phyloP scores from a whole-genome alignment of 352 stramenopile genomes.

The Globisporangium uncinulatum region DNA sequence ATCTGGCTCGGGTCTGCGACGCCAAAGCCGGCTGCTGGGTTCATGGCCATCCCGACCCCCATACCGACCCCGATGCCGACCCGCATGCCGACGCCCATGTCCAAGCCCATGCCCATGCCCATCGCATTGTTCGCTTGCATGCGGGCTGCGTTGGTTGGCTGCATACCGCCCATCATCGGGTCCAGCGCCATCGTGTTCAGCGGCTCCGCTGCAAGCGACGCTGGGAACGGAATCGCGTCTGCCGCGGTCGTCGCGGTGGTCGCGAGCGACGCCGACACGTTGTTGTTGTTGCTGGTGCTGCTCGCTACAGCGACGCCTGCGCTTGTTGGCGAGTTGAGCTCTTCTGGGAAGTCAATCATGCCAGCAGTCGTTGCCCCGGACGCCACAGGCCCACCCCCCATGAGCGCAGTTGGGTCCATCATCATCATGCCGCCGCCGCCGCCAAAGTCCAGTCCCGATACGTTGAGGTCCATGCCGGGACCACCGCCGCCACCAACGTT shows the following conservation, averaged over 20 bases:
- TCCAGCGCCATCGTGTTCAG: conserved; percentile 25
- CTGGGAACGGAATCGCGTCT: conserved; percentile 74
- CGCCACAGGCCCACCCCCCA: conserved; percentile 16
- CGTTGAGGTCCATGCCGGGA: conserved; percentile 32
- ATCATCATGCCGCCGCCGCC: conserved; percentile 50
- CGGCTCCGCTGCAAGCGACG: conserved; percentile 57
- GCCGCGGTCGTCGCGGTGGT: conserved; percentile 23
- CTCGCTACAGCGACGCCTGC: not conserved
- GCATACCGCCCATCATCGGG: conserved; percentile 15
- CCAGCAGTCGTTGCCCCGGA: conserved; percentile 23
- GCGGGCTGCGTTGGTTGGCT: conserved; percentile 2
- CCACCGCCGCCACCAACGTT: conserved; percentile 28
- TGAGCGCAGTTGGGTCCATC: conserved; percentile 40
- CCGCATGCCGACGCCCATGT: conserved; percentile 22
- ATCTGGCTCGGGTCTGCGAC: conserved; percentile 49
- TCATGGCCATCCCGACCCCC: conserved; percentile 45
- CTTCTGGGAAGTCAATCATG: conserved; percentile 83
- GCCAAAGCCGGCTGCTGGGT: conserved; percentile 19
- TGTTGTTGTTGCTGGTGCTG: not conserved
- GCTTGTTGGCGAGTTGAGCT: conserved; percentile 73
- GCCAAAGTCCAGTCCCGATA: conserved; percentile 57
- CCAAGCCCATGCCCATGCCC: conserved; percentile 40
- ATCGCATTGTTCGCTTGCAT: conserved; percentile 3
- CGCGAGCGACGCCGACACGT: conserved; percentile 24
- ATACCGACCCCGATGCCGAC: conserved; percentile 35